Base-by-base conservation (phyloP, 1,284 basidiomycete genomes). In the Pterula multifida region DNA sequence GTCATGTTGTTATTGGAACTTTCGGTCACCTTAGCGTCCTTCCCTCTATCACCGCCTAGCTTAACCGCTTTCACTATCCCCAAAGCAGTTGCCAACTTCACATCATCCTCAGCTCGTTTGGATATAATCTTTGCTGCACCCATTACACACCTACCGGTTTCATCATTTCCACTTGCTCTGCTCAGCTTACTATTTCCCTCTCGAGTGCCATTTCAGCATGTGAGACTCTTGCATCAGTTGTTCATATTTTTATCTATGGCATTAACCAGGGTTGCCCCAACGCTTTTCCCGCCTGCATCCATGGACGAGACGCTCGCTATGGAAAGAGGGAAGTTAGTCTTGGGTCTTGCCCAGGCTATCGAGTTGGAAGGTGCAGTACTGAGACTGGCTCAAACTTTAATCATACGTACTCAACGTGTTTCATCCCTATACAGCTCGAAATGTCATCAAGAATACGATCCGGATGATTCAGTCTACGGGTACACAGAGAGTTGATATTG, bases 181-280 rank as follows among this genome's bases (percentile, higher is more conserved):
- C 64, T 86, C 2, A 65, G 72, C 45, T 53, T 63, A 3, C 45
- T 84, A 22, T 79, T 88, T 63, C 86, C 85, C 0, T 67, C 68
- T 11, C 75, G 80, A 12, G 77, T 83, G 0, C 71, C 77, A 1
- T 81, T 80, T 61, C 86, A 92, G 56, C 79, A 90, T 59, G 72
- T 88, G 54, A 64, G 75, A 19, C 75, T 90, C 61, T 68, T 90
- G n/a, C 89, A 87, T 57, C 78, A 86, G 55, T 58, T 87, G 23
- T 90, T 86, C 61, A 65, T 88, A 55, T 79, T 86, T 58, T 58
- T 81, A 49, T 83, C 78, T 32, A 71, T 90, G 36, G 86, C 84
- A 0, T 68, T 89, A 17, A 76, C 75, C 15, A 73, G 81, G 28
- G 77, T 91, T 2, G 70, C 73, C 0, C 85, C 85, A 0, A 72